phyloP scores from a whole-genome alignment of 1,139 yeast genomes.

The Debaryomyces subglobosus region DNA sequence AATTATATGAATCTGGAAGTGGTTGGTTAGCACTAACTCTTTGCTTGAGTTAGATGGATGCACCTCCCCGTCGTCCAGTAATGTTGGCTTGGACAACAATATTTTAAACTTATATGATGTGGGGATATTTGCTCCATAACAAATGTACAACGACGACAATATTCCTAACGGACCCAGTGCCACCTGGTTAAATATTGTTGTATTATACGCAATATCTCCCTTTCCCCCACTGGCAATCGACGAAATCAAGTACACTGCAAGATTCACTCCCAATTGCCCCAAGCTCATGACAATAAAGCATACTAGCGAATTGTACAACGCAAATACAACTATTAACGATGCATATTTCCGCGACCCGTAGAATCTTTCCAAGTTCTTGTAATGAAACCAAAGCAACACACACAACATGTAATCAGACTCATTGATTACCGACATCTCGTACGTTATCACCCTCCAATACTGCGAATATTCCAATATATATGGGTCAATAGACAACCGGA shows the following conservation, averaged over 20 bases:
- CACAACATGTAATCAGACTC: conserved; percentile 67
- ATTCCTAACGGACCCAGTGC: conserved; percentile 68
- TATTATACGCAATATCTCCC: conserved; percentile 21
- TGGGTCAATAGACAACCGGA: conserved; percentile 59
- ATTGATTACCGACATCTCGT: conserved; percentile 60
- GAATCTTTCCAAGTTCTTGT: conserved; percentile 65
- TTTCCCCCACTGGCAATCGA: conserved; percentile 13
- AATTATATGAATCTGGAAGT: conserved; percentile 56
- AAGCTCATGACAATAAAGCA: conserved; percentile 40
- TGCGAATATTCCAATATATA: conserved; percentile 62
- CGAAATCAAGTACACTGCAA: conserved; percentile 27
- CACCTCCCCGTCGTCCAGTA: conserved; percentile 13
- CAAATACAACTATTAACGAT: conserved; percentile 36
- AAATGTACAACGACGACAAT: conserved; percentile 59
- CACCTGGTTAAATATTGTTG: conserved; percentile 39
- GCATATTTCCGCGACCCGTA: conserved; percentile 64
- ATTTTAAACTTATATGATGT: conserved; percentile 61
- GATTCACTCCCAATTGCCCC: conserved; percentile 39
- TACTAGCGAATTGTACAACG: conserved; percentile 37
- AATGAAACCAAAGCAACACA: conserved; percentile 56
- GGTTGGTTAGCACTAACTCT: conserved; percentile 54
- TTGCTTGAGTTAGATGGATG: conserved; percentile 17
- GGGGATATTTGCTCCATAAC: conserved; percentile 62
- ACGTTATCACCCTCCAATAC: conserved; percentile 64
- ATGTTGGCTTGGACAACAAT: conserved; percentile 30